These are phyloP conservation scores for Ustilago bromivora DNA, from an alignment of 1,284 basidiomycete species.

Conservation along the genomic window DNA sequence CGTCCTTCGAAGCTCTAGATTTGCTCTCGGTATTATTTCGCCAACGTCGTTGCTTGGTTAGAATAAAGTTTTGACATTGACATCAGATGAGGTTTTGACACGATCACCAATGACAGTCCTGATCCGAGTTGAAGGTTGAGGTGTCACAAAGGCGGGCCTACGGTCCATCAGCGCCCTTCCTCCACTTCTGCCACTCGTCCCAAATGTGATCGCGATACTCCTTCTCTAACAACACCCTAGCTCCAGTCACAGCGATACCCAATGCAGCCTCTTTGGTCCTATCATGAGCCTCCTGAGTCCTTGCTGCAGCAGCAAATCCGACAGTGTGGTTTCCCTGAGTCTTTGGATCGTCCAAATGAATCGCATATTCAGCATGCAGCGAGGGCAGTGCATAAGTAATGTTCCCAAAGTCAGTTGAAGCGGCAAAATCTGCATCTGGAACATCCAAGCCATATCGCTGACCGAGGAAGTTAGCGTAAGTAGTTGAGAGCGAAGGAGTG, in stretches of 20 bases:
- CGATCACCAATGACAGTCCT: not conserved
- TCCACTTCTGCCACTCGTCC: conserved; percentile 51
- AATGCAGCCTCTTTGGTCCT: conserved; percentile 68
- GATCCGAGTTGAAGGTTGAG: not conserved
- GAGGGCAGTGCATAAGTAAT: conserved; percentile 69
- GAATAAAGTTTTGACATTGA: not conserved
- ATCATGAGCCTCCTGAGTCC: conserved; percentile 59
- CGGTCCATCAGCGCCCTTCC: conserved; percentile 41
- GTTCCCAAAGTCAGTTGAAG: conserved; percentile 69
- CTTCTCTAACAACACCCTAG: conserved; percentile 67
- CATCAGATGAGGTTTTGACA: not conserved
- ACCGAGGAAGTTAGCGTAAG: conserved; percentile 68
- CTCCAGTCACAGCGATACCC: conserved; percentile 68
- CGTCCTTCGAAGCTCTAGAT: conserved; percentile 43
- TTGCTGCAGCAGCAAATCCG: conserved; percentile 58
- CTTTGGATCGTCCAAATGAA: conserved; percentile 59
- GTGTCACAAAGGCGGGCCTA: not conserved
- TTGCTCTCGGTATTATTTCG: not conserved
- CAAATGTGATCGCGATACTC: conserved; percentile 62
- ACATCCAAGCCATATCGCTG: conserved; percentile 50
- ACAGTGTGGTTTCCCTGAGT: conserved; percentile 69
- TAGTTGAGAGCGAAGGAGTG: conserved; percentile 34
- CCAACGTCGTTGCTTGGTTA: not conserved
- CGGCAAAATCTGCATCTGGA: conserved; percentile 35
- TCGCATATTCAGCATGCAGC: conserved; percentile 68